phyloP scores from a whole-genome alignment of 2,329 filamentous ascomycete species.

The Aureobasidium subglaciale region DNA sequence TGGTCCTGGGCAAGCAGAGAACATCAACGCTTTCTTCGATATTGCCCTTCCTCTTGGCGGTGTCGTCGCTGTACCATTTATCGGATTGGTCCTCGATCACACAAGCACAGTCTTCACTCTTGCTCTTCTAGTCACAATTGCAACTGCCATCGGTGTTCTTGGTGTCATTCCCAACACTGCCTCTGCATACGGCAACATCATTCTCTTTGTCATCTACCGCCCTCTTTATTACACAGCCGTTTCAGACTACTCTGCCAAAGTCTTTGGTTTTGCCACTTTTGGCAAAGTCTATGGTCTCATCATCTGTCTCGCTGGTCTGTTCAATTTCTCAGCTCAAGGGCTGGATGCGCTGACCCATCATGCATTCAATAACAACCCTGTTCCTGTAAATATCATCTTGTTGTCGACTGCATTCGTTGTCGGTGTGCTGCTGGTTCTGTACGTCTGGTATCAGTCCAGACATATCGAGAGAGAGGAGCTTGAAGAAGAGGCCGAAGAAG shows the following conservation, averaged over 20 bases:
- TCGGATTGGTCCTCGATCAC: slow-evolving; percentile 71
- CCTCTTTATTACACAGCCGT: slow-evolving; percentile 89
- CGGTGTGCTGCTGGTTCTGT: slow-evolving; percentile 59
- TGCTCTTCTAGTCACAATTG: slow-evolving; percentile 58
- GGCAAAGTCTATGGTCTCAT: slow-evolving; percentile 90
- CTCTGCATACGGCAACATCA: slow-evolving; percentile 69
- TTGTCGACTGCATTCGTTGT: slow-evolving; percentile 55
- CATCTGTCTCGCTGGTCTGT: slow-evolving; percentile 74
- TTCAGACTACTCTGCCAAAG: slow-evolving; percentile 81
- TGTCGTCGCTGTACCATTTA: slow-evolving; percentile 78
- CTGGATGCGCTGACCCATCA: slow-evolving; percentile 72
- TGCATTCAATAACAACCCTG: slow-evolving; percentile 62
- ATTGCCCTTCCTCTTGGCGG: slow-evolving; percentile 77
- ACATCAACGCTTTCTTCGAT: slow-evolving; percentile 80
- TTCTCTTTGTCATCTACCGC: slow-evolving; percentile 75
- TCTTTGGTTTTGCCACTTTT: slow-evolving; percentile 87
- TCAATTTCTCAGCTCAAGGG: slow-evolving; percentile 77
- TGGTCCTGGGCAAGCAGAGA: slow-evolving; percentile 52
- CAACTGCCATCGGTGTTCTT: slow-evolving; percentile 68
- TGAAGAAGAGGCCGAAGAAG: slow-evolving; percentile 39
- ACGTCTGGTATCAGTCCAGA: slow-evolving; percentile 50
- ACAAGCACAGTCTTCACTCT: slow-evolving; percentile 67
- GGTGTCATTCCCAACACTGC: slow-evolving; percentile 64
- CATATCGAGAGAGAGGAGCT: slow-evolving; percentile 36
- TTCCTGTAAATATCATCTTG: slow-evolving; percentile 68